Conservation (phyloP, 805 yeast genomes). For the Cyberlindnera mrakii region DNA sequence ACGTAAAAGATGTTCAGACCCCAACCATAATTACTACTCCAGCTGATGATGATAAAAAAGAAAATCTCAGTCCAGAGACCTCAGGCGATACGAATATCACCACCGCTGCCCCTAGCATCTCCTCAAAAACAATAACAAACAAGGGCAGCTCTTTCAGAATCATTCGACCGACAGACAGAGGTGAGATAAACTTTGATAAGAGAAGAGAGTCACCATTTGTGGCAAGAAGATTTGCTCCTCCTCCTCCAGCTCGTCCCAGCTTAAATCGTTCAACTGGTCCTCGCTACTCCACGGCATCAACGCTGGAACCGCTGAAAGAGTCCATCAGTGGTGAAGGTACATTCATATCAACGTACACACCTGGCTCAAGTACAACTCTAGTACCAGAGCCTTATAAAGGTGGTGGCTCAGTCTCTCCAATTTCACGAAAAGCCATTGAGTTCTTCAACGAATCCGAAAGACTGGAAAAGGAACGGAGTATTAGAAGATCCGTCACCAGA, state of each 20-base stretch:
- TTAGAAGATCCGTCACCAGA: constrained; percentile 15
- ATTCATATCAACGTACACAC: constrained; percentile 32
- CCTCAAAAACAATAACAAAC: constrained; percentile 1
- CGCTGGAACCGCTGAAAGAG: constrained; percentile 20
- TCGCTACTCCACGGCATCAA: constrained; percentile 3
- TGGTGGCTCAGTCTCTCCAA: constrained; percentile 19
- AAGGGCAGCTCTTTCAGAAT: constrained; percentile 52
- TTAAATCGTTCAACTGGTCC: constrained; percentile 3
- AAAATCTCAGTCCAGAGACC: not conserved
- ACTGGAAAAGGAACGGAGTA: constrained; percentile 2
- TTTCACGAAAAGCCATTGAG: constrained; percentile 17
- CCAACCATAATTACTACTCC: not conserved
- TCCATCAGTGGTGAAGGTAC: constrained; percentile 20
- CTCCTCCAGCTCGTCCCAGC: constrained; percentile 42
- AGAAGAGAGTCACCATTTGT: constrained; percentile 73
- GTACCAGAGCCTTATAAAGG: constrained; percentile 36
- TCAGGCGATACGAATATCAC: constrained; percentile 1
- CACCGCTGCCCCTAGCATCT: constrained; percentile 1
- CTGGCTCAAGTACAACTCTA: constrained; percentile 36
- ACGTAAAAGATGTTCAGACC: constrained; percentile 34
- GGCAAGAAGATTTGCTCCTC: constrained; percentile 69
- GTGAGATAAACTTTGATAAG: constrained; percentile 78
- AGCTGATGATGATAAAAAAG: not conserved
- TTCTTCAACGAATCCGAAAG: not conserved
- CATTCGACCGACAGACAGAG: constrained; percentile 52